Conservation (phyloP, 345 rosid species). For the Melaleuca alternifolia region DNA sequence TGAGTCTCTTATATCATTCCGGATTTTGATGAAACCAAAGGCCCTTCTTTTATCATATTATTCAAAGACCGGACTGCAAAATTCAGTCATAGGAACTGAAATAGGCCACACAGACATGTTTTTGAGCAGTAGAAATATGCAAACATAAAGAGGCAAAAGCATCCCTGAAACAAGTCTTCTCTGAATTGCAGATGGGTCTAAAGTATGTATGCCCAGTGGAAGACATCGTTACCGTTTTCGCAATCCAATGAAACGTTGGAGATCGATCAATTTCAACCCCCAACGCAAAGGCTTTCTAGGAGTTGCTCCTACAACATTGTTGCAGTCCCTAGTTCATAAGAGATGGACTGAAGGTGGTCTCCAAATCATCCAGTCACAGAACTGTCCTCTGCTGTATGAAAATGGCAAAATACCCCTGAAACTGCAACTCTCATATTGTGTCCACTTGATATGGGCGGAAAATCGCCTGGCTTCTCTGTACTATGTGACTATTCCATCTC, state of each 20-base stretch:
- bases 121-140: background rate
- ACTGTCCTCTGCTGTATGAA: conserved; percentile 19
- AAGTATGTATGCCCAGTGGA: conserved; percentile 30
- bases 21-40: background rate
- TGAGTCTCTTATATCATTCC: background rate
- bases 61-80: background rate
- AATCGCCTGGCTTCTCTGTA: conserved; percentile 18
- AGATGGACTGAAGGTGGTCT: conserved; percentile 37
- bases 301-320: conserved; percentile 22
- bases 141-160: background rate
- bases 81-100: background rate
- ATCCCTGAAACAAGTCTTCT: background rate
- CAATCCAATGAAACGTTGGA: conserved; percentile 39
- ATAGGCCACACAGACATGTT: background rate
- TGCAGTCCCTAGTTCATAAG: conserved; percentile 21
- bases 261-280: conserved; percentile 18
- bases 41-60: background rate
- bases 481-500: conserved; percentile 30
- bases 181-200: conserved; percentile 22
- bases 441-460: conserved; percentile 12
- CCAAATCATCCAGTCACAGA: conserved; percentile 20
- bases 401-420: conserved; percentile 11
- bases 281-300: conserved; percentile 25
- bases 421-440: conserved; percentile 14
- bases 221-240: conserved; percentile 28